A percentile compares a stretch with the other conserved stretches of the same genome.
phyloP scores from a whole-genome alignment of 2,329 filamentous ascomycete genomes.

The Scytalidium lignicola region DNA sequence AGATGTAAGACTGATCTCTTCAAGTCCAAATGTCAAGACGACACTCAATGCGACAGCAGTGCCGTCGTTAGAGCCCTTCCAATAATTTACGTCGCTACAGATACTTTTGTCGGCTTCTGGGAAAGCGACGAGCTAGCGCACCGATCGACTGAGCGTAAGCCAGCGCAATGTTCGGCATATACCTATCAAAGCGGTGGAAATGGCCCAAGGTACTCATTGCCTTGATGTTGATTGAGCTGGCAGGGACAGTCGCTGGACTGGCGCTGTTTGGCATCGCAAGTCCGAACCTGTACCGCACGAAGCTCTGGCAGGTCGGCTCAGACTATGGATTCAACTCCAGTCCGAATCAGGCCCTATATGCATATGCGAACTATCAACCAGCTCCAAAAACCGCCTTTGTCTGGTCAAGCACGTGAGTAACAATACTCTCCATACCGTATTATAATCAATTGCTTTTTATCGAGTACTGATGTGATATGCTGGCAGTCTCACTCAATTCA shows the following conservation, averaged over 20 bases:
- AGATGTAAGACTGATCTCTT: neutral
- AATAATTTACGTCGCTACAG: neutral
- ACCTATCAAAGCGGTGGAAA: conserved; percentile 42
- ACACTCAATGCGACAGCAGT: neutral
- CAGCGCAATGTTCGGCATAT: neutral
- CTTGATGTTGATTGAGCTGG: conserved; percentile 62
- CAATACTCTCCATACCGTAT: neutral
- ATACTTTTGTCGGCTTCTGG: neutral
- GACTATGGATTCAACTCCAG: conserved; percentile 70
- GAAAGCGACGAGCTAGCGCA: neutral
- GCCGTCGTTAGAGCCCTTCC: neutral
- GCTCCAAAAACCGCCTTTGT: conserved; percentile 60
- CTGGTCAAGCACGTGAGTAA: conserved; percentile 68
- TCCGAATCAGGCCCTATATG: conserved; percentile 64
- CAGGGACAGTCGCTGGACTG: conserved; percentile 58
- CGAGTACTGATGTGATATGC: conserved; percentile 3
- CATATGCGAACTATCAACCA: conserved; percentile 65
- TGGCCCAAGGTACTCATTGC: conserved; percentile 38
- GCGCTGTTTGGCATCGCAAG: conserved; percentile 69
- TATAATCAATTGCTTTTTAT: neutral
- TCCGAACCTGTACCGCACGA: conserved; percentile 66
- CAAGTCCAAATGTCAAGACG: neutral
- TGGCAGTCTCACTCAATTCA: conserved; percentile 65
- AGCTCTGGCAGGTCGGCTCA: conserved; percentile 68
- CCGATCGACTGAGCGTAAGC: too few relatives aligned